Percentiles rank a stretch among this genome's conserved stretches.
Evolutionary conservation across 1,139 yeast species (phyloP).

Genomic region (Yamadazyma triangularis): DNA sequence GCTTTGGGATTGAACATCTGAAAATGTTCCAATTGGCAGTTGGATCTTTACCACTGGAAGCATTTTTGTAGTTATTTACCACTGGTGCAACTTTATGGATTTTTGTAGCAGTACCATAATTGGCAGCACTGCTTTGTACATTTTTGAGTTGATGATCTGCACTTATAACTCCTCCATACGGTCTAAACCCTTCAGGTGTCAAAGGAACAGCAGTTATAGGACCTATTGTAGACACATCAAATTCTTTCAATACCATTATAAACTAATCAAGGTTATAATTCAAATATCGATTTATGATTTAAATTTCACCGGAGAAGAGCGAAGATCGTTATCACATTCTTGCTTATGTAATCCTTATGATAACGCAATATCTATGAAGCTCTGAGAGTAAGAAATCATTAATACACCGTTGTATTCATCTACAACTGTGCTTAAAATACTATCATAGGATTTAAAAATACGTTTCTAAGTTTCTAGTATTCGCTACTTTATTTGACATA

Average conservation of each 20-base stretch:
- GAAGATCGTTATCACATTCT: too few species aligned
- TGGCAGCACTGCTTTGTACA: conserved; percentile 48
- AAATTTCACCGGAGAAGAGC: too few species aligned
- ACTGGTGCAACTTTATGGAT: conserved; percentile 69
- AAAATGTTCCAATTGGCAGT: conserved; percentile 80
- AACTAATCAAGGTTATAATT: too few species aligned
- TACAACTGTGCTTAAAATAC: too few species aligned
- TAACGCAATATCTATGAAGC: too few species aligned
- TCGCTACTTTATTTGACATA: too few species aligned
- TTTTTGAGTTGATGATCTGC: conserved; percentile 40
- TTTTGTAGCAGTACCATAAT: conserved; percentile 91
- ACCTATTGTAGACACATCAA: conserved; percentile 19
- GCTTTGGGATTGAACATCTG: conserved; percentile 72
- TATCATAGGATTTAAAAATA: too few species aligned
- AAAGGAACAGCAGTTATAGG: conserved; percentile 32
- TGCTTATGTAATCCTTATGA: too few species aligned
- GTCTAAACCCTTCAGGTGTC: conserved; percentile 39
- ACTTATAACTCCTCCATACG: conserved; percentile 44
- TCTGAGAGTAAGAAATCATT: too few species aligned
- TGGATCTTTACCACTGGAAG: conserved; percentile 43
- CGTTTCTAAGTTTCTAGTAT: too few species aligned
- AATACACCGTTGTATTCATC: too few species aligned
- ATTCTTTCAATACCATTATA: conserved; percentile 39
- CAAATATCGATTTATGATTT: too few species aligned
- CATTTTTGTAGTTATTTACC: conserved; percentile 43